A percentile compares a stretch with the other conserved stretches of the same genome.
These are phyloP conservation scores for Allium sativum DNA, from an alignment of 106 monocot species.

Conservation along the genomic window DNA sequence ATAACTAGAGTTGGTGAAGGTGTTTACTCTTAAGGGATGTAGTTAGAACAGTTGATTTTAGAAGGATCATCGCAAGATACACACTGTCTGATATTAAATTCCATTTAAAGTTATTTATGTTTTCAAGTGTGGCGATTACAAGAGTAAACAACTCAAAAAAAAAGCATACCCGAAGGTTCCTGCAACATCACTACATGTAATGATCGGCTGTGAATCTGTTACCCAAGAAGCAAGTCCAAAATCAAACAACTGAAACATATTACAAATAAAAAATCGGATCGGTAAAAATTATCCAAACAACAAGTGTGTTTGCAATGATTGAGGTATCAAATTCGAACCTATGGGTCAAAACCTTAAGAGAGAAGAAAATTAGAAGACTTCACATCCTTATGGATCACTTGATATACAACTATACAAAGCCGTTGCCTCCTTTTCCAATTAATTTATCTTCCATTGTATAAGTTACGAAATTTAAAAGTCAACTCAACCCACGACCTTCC, in stretches of 20 bases:
- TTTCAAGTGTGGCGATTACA: no score
- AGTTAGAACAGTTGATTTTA: no score
- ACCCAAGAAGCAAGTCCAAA: conserved; percentile 71
- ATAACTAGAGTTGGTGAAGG: no score
- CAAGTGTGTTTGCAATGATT: neutral
- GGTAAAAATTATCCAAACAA: no score
- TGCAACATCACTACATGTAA: conserved; percentile 51
- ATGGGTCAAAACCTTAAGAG: conserved; percentile 54
- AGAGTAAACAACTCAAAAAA: neutral
- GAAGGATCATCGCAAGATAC: neutral
- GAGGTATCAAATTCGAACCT: conserved; percentile 21
- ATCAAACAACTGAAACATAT: conserved; percentile 67
- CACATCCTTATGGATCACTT: conserved; percentile 81
- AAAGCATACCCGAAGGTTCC: conserved; percentile 84
- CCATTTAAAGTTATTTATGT: neutral
- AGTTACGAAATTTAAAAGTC: neutral
- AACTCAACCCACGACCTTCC: neutral
- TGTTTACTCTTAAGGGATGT: no score
- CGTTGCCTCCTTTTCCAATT: conserved; percentile 78
- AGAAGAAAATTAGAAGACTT: conserved; percentile 91
- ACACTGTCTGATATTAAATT: neutral
- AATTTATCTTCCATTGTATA: conserved; percentile 39
- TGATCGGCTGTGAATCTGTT: conserved; percentile 35
- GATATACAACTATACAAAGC: conserved; percentile 41
- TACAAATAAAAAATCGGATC: neutral